Evolutionary conservation across 768 basidiomycete species (phyloP).

Genomic region (Mycena amicta): DNA sequence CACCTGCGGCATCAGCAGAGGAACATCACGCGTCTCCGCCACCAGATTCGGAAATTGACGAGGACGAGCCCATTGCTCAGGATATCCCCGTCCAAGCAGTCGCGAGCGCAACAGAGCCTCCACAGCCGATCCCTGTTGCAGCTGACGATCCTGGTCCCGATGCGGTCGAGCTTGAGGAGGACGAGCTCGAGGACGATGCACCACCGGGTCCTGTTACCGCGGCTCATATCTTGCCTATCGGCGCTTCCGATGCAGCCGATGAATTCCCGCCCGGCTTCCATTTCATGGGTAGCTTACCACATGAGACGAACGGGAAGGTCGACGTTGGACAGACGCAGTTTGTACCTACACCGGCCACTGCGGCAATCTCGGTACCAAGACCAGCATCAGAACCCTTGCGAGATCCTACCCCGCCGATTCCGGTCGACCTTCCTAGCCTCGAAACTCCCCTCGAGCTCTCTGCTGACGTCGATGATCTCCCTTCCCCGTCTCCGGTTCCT

Average conservation of each 20-base stretch:
- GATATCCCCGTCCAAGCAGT: not conserved
- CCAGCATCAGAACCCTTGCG: too few species aligned
- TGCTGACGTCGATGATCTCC: not conserved
- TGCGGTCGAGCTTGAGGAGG: not conserved
- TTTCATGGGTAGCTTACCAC: slow-evolving; percentile 14
- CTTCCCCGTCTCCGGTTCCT: not conserved
- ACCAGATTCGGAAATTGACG: slow-evolving; percentile 20
- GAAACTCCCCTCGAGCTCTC: not conserved
- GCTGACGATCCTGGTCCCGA: too few species aligned
- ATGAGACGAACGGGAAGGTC: not conserved
- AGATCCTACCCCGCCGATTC: too few species aligned
- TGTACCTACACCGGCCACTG: slow-evolving; percentile 3
- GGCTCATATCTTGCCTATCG: slow-evolving; percentile 17
- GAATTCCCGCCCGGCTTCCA: slow-evolving; percentile 23
- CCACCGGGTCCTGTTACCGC: not conserved
- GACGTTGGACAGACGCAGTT: not conserved
- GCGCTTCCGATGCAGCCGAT: slow-evolving; percentile 13
- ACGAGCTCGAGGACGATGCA: not conserved
- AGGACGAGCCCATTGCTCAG: not conserved
- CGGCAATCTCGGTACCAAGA: too few species aligned
- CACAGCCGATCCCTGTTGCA: too few species aligned
- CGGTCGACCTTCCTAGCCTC: too few species aligned
- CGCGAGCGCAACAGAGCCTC: not conserved
- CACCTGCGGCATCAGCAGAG: slow-evolving; percentile 6
- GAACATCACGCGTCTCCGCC: slow-evolving; percentile 13